These are phyloP conservation scores for Canariomyces notabilis DNA, from an alignment of 2,329 filamentous ascomycete genomes.

Conservation along the genomic window DNA sequence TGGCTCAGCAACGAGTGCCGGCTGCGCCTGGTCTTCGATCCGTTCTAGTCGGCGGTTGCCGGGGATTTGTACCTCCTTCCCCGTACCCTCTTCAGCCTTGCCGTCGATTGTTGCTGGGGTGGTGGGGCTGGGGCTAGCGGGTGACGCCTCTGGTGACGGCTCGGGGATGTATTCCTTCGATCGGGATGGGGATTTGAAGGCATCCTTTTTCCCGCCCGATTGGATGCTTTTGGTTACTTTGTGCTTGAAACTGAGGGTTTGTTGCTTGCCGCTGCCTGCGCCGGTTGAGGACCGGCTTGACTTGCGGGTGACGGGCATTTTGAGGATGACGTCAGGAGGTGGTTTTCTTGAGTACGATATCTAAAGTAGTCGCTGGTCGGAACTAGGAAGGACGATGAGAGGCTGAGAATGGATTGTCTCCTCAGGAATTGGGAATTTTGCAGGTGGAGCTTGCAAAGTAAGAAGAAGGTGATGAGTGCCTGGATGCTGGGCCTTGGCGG, in stretches of 20 bases:
- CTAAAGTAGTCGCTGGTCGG: background rate
- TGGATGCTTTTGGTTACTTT: conserved; percentile 51
- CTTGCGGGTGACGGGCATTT: conserved; percentile 47
- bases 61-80: conserved; percentile 5
- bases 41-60: conserved; percentile 14
- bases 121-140: no score
- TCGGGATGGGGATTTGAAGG: conserved; percentile 30
- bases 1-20: conserved; percentile 24
- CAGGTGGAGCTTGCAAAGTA: background rate
- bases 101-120: conserved; percentile 13
- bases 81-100: conserved; percentile 22
- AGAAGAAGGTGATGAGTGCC: background rate
- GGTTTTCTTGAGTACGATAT: conserved; percentile 3
- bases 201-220: conserved; percentile 41
- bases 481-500: conserved; percentile 5
- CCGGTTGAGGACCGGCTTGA: conserved; percentile 35
- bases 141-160: conserved; percentile 9
- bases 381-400: background rate
- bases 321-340: conserved; percentile 19
- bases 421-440: background rate
- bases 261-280: conserved; percentile 41
- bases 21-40: background rate
- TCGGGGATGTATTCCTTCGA: conserved; percentile 30
- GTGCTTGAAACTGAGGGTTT: conserved; percentile 54
- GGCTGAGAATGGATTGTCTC: background rate